Conservation (phyloP, 352 stramenopile species). For the Globisporangium perplexum region DNA sequence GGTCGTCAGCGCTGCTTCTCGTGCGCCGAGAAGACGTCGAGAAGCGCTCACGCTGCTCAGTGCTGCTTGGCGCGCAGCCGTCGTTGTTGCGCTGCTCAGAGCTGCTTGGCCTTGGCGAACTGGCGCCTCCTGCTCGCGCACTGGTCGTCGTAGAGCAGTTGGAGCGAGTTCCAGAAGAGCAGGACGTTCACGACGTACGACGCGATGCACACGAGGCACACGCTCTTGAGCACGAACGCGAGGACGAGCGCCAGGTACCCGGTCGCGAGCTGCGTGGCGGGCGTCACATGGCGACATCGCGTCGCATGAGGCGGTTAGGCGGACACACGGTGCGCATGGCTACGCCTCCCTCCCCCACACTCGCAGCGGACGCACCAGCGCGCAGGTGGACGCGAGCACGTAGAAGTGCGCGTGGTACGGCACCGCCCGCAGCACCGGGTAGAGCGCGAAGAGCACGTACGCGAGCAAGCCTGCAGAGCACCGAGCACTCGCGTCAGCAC, state of each 20-base stretch:
- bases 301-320: too few species aligned
- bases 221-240: conserved; percentile 42
- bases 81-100: conserved; percentile 6
- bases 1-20: too few species aligned
- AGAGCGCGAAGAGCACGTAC: conserved; percentile 44
- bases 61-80: too few species aligned
- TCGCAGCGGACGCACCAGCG: conserved; percentile 20
- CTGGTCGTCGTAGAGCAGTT: conserved; percentile 20
- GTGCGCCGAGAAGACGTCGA: too few species aligned
- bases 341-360: too few species aligned
- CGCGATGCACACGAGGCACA: conserved; percentile 51
- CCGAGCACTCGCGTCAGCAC: neutral
- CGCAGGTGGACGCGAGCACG: conserved; percentile 24
- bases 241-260: conserved; percentile 55
- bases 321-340: too few species aligned
- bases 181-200: conserved; percentile 43
- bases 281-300: too few species aligned
- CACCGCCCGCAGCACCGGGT: conserved; percentile 27
- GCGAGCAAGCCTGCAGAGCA: conserved; percentile 15
- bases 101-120: conserved; percentile 2
- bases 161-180: conserved; percentile 40
- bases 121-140: conserved; percentile 12
- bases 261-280: conserved; percentile 30
- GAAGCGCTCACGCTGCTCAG: too few species aligned
- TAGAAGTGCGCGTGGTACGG: conserved; percentile 46